These are phyloP conservation scores for Boletellus emodensis DNA, from an alignment of 768 basidiomycete species.

Conservation along the genomic window DNA sequence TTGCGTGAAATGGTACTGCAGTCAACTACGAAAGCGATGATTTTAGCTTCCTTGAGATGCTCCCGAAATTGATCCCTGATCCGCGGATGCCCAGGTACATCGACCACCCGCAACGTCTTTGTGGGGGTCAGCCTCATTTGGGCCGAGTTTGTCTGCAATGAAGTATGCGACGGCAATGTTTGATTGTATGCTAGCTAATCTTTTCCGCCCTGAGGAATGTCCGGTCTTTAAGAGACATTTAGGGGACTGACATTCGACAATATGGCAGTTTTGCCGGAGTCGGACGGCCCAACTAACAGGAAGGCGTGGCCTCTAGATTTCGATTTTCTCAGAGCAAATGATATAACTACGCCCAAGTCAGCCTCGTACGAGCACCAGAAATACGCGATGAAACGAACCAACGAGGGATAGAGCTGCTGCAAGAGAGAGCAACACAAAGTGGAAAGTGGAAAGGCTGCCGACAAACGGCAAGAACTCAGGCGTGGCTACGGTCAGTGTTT, in stretches of 20 bases:
- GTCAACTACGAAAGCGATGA: slow-evolving; percentile 76
- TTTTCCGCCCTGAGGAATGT: slow-evolving; percentile 12
- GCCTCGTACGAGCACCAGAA: not conserved
- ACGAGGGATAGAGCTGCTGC: slow-evolving; percentile 40
- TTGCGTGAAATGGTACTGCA: slow-evolving; percentile 75
- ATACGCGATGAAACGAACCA: slow-evolving; percentile 33
- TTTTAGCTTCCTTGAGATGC: slow-evolving; percentile 57
- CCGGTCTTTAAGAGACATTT: not conserved
- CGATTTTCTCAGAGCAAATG: slow-evolving; percentile 42
- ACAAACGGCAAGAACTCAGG: slow-evolving; percentile 38
- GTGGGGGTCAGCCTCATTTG: slow-evolving; percentile 40
- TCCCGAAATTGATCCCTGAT: slow-evolving; percentile 72
- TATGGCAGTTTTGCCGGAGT: slow-evolving; percentile 80
- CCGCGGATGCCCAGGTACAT: slow-evolving; percentile 84
- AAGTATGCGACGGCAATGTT: slow-evolving; percentile 67
- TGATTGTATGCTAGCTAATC: slow-evolving; percentile 61
- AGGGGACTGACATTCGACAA: slow-evolving; percentile 55
- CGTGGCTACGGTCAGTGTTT: slow-evolving; percentile 5
- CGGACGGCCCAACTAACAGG: slow-evolving; percentile 71
- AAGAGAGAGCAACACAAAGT: slow-evolving; percentile 41
- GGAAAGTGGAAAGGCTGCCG: slow-evolving; percentile 36
- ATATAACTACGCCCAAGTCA: slow-evolving; percentile 39
- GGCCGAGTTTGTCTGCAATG: slow-evolving; percentile 68
- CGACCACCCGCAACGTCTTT: slow-evolving; percentile 54
- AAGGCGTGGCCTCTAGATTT: slow-evolving; percentile 53